Percentiles rank a stretch among this genome's conserved stretches.
Conservation (phyloP, 306 rosid species). For the Pyrus bretschneideri region DNA sequence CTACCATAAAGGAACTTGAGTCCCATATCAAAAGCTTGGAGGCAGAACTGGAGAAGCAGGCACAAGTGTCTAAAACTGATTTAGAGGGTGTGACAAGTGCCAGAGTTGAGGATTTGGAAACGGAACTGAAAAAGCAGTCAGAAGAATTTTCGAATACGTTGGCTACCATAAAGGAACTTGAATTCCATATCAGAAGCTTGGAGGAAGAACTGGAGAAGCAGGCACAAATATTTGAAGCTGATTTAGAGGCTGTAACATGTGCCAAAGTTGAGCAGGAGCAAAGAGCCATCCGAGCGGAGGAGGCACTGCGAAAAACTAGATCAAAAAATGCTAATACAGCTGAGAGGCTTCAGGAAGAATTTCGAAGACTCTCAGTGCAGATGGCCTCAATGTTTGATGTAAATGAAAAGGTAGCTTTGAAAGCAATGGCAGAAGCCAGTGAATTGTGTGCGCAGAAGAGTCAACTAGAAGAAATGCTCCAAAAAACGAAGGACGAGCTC, state of each 20-base stretch:
- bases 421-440: slow-evolving; percentile 61
- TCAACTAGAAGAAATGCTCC: slow-evolving; percentile 52
- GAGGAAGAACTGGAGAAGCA: slow-evolving; percentile 78
- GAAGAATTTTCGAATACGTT: slow-evolving; percentile 59
- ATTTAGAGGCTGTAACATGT: slow-evolving; percentile 53
- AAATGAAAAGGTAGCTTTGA: slow-evolving; percentile 76
- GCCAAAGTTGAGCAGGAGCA: slow-evolving; percentile 85
- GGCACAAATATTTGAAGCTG: slow-evolving; percentile 60
- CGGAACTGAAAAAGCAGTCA: slow-evolving; percentile 60
- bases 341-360: slow-evolving; percentile 88
- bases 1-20: slow-evolving; percentile 63
- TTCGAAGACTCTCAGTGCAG: slow-evolving; percentile 64
- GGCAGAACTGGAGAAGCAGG: slow-evolving; percentile 67
- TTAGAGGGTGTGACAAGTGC: slow-evolving; percentile 46
- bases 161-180: slow-evolving; percentile 57
- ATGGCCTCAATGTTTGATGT: slow-evolving; percentile 80
- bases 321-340: slow-evolving; percentile 67
- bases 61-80: slow-evolving; percentile 62
- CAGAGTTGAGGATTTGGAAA: slow-evolving; percentile 53
- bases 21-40: slow-evolving; percentile 53
- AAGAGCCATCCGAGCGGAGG: slow-evolving; percentile 89
- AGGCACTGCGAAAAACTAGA: slow-evolving; percentile 60
- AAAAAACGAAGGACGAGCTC: slow-evolving; percentile 47
- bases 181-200: slow-evolving; percentile 50
- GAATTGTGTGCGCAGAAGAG: slow-evolving; percentile 56